Conservation (phyloP, 2,329 filamentous ascomycete species). For the Sordariomycetes sp. region DNA sequence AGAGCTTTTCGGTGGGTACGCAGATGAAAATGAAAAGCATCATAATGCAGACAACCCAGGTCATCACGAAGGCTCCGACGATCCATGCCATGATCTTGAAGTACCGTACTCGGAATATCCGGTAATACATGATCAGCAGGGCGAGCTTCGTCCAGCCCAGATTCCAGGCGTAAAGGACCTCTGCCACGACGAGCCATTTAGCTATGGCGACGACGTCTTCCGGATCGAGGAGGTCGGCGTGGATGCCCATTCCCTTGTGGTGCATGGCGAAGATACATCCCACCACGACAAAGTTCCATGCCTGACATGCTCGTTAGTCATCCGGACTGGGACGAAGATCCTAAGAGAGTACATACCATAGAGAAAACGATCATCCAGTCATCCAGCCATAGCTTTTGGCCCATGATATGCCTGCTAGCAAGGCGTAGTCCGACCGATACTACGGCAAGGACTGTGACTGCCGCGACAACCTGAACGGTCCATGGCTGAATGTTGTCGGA, state of each 20-base stretch:
- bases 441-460: slow-evolving; percentile 28
- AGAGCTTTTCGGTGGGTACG: slow-evolving; percentile 35
- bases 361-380: slow-evolving; percentile 37
- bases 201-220: slow-evolving; percentile 28
- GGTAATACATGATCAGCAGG: slow-evolving; percentile 40
- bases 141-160: slow-evolving; percentile 38
- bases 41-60: slow-evolving; percentile 35
- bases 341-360: slow-evolving; percentile 21
- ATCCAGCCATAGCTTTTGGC: slow-evolving; percentile 36
- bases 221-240: slow-evolving; percentile 25
- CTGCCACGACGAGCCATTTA: slow-evolving; percentile 34
- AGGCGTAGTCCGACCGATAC: slow-evolving; percentile 26
- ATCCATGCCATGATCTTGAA: slow-evolving; percentile 29
- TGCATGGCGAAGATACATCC: slow-evolving; percentile 39
- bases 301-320: slow-evolving; percentile 11
- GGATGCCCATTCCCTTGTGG: slow-evolving; percentile 32
- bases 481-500: slow-evolving; percentile 28
- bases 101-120: slow-evolving; percentile 34
- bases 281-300: slow-evolving; percentile 29
- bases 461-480: slow-evolving; percentile 25
- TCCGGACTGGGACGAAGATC: neutral
- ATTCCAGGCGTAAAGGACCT: slow-evolving; percentile 35
- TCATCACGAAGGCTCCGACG: slow-evolving; percentile 29
- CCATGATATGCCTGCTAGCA: slow-evolving; percentile 27
- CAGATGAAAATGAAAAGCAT: slow-evolving; percentile 42